These are phyloP conservation scores for Haplosporangium sp. DNA, from an alignment of 371 early-diverging fungal genomes.

Conservation along the genomic window DNA sequence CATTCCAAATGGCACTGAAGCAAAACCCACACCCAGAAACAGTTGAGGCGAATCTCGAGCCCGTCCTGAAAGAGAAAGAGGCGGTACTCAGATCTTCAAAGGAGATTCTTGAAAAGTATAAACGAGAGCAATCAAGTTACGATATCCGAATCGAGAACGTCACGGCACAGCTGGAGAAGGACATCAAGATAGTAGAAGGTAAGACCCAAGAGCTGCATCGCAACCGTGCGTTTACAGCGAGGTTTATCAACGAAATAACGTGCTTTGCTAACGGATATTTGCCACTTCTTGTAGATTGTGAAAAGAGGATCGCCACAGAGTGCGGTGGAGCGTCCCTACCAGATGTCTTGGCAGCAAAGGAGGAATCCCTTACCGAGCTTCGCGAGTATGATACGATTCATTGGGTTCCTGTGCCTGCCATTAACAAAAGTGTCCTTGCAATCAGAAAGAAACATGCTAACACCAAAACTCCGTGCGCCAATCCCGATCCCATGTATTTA, in stretches of 20 bases:
- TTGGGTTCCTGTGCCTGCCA: no score
- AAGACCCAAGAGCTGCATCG: background rate
- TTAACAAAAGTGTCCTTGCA: no score
- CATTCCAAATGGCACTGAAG: slow-evolving; percentile 8
- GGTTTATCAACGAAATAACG: no score
- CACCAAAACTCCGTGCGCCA: no score
- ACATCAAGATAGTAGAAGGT: slow-evolving; percentile 24
- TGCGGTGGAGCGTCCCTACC: slow-evolving; percentile 32
- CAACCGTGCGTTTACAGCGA: no score
- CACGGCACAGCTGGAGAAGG: slow-evolving; percentile 17
- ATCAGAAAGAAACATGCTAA: no score
- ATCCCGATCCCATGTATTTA: background rate
- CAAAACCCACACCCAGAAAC: slow-evolving; percentile 15
- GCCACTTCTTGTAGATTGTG: slow-evolving; percentile 13
- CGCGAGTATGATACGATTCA: slow-evolving; percentile 37
- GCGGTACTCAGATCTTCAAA: background rate
- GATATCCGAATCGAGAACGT: slow-evolving; percentile 28
- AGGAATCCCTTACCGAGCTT: slow-evolving; percentile 41
- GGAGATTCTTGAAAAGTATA: slow-evolving; percentile 13
- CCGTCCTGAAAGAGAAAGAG: slow-evolving; percentile 20
- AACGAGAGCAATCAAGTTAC: slow-evolving; percentile 16
- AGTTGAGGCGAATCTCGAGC: slow-evolving; percentile 9
- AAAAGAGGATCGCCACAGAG: slow-evolving; percentile 13
- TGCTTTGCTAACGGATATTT: slow-evolving; percentile 1
- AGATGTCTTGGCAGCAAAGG: slow-evolving; percentile 25